Evolutionary conservation across 257 asterid genomes (phyloP).

Genomic region (Scutellaria minor): DNA sequence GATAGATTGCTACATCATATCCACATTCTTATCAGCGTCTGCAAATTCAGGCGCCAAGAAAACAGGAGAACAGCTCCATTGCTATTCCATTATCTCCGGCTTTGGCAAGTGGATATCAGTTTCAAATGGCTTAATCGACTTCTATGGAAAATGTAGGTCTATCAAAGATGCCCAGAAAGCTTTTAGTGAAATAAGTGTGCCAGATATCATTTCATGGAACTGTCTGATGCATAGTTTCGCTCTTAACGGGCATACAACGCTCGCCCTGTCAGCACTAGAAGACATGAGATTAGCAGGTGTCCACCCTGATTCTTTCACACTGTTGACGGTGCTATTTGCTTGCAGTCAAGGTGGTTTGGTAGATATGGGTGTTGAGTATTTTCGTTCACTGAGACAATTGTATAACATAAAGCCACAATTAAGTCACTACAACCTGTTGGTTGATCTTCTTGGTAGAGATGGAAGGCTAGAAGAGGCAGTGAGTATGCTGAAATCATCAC

Average conservation of each 20-base stretch:
- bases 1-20: constrained; percentile 39
- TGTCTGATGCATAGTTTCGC: constrained; percentile 38
- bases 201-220: constrained; percentile 43
- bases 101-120: constrained; percentile 32
- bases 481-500: constrained; percentile 28
- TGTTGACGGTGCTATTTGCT: constrained; percentile 35
- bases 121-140: constrained; percentile 38
- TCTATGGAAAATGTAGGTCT: constrained; percentile 41
- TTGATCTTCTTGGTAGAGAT: constrained; percentile 46
- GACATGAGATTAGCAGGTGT: constrained; percentile 42
- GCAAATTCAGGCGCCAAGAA: constrained; percentile 30
- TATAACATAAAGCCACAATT: constrained; percentile 38
- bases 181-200: constrained; percentile 34
- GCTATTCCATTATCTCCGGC: constrained; percentile 38
- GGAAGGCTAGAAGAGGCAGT: constrained; percentile 44
- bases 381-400: constrained; percentile 28
- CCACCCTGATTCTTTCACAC: constrained; percentile 39
- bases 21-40: constrained; percentile 46
- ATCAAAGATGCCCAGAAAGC: constrained; percentile 38
- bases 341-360: constrained; percentile 40
- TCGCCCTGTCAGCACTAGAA: constrained; percentile 38
- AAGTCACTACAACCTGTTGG: constrained; percentile 37
- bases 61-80: constrained; percentile 46
- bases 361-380: constrained; percentile 43
- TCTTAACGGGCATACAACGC: constrained; percentile 22